Percentiles rank a stretch among this genome's conserved stretches.
These are phyloP conservation scores for Ophiosphaerella korrae DNA, from an alignment of 2,329 filamentous ascomycete species.

Conservation along the genomic window DNA sequence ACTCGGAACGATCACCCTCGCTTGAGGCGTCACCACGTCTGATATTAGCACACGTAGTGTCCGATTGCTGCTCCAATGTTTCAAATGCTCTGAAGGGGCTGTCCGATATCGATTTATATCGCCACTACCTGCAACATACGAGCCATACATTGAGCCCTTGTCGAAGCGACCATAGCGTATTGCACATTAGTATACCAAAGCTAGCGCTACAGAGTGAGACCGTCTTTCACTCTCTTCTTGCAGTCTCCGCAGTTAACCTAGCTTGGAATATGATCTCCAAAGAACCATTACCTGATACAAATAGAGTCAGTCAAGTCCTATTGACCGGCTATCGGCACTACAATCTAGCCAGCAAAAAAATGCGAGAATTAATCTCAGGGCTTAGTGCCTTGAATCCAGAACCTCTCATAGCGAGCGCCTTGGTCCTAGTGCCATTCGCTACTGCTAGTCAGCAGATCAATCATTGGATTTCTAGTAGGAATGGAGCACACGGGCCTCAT, in stretches of 20 bases:
- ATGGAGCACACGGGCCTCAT: background rate
- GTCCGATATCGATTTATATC: conserved; percentile 9
- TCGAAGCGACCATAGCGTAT: background rate
- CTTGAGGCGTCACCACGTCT: background rate
- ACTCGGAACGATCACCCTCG: background rate
- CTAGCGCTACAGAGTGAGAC: conserved; percentile 8
- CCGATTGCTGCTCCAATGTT: background rate
- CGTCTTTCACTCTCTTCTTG: conserved; percentile 13
- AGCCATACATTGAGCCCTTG: conserved; percentile 6
- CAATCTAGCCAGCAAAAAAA: conserved; percentile 17
- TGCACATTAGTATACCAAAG: conserved; percentile 8
- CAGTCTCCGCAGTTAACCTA: conserved; percentile 11
- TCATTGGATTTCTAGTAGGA: conserved; percentile 2
- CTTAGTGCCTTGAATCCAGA: conserved; percentile 8
- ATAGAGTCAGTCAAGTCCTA: conserved; percentile 7
- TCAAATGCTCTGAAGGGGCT: background rate
- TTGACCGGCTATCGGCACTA: conserved; percentile 18
- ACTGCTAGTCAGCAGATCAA: conserved; percentile 3
- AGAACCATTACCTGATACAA: conserved; percentile 1
- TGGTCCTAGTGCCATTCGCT: conserved; percentile 2
- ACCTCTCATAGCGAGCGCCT: conserved; percentile 17
- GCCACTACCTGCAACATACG: conserved; percentile 14
- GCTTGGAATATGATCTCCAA: conserved; percentile 16
- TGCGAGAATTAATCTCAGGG: conserved; percentile 16
- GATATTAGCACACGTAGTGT: background rate